A percentile compares a stretch with the other conserved stretches of the same genome.
Conservation (phyloP, 2,329 filamentous ascomycete species). For the Curvularia spicifera region DNA sequence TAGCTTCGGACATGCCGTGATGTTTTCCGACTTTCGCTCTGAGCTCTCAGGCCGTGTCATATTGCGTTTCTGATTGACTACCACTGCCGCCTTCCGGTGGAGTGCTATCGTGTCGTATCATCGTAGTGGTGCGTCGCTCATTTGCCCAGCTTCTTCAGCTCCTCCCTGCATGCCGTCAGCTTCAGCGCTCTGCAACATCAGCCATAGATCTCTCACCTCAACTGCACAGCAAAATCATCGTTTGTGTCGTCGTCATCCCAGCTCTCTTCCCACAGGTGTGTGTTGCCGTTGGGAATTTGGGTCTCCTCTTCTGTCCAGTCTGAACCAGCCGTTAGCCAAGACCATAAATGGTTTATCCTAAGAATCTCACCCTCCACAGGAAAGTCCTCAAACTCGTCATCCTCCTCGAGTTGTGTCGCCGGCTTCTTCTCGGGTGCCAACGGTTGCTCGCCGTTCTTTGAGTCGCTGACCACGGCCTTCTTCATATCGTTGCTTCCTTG, state of each 20-base stretch:
- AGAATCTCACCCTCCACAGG: slow-evolving; percentile 79
- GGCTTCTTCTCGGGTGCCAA: slow-evolving; percentile 64
- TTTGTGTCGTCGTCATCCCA: slow-evolving; percentile 99
- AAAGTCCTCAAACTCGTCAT: slow-evolving; percentile 99
- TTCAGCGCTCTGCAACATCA: background rate
- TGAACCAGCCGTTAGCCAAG: slow-evolving; percentile 25
- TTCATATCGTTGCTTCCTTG: slow-evolving; percentile 48
- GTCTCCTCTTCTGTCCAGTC: slow-evolving; percentile 95
- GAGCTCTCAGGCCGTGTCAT: background rate
- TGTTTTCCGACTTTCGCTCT: background rate
- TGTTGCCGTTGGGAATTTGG: slow-evolving; percentile 76
- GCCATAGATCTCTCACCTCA: slow-evolving; percentile 70
- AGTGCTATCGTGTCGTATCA: slow-evolving; percentile 7
- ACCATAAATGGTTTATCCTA: background rate
- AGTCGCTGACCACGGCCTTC: slow-evolving; percentile 49
- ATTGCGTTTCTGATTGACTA: background rate
- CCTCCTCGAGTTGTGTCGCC: slow-evolving; percentile 80
- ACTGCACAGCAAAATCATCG: slow-evolving; percentile 93
- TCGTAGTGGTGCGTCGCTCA: slow-evolving; percentile 20
- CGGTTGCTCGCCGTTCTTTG: slow-evolving; percentile 51
- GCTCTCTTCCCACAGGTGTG: slow-evolving; percentile 98
- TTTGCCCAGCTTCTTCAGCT: slow-evolving; percentile 93
- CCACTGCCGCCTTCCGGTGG: background rate
- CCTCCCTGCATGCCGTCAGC: slow-evolving; percentile 65
- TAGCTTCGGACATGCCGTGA: slow-evolving; percentile 4